A percentile compares a stretch with the other conserved stretches of the same genome.
Evolutionary conservation across 441 rosid genomes (phyloP).

Genomic region (Euphorbia schlechtendalii): DNA sequence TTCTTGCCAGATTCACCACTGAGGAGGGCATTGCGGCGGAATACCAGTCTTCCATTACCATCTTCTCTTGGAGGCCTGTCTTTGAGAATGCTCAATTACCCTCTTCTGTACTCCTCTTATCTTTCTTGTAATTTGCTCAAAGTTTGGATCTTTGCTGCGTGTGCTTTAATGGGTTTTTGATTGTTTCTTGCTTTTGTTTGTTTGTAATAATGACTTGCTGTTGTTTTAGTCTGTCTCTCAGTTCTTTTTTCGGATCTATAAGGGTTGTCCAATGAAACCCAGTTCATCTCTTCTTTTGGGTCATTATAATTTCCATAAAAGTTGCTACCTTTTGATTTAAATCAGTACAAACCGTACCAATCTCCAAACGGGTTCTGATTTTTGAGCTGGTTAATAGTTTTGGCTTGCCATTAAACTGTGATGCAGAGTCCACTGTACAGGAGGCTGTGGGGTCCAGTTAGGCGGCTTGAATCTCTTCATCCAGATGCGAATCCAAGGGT

Average conservation of each 20-base stretch:
- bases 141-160: neutral
- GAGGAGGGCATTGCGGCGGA: conserved; percentile 50
- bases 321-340: neutral
- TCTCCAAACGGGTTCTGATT: neutral
- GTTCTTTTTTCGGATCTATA: conserved; percentile 21
- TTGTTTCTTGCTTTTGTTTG: neutral
- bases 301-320: neutral
- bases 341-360: neutral
- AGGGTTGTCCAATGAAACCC: conserved; percentile 9
- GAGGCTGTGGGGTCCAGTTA: conserved; percentile 86
- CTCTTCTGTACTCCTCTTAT: conserved; percentile 29
- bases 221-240: neutral
- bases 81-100: conserved; percentile 54
- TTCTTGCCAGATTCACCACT: conserved; percentile 84
- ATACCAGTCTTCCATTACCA: conserved; percentile 68
- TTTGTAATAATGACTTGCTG: conserved; percentile 14
- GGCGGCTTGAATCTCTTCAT: conserved; percentile 61
- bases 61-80: conserved; percentile 97
- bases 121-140: neutral
- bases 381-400: neutral
- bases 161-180: conserved; percentile 8
- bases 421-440: conserved; percentile 63
- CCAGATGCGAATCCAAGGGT: conserved; percentile 87
- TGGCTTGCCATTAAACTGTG: conserved; percentile 19
- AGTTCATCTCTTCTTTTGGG: conserved; percentile 16